Base-by-base conservation (phyloP, 2,329 filamentous ascomycete species). In the Colletotrichum orbiculare region DNA sequence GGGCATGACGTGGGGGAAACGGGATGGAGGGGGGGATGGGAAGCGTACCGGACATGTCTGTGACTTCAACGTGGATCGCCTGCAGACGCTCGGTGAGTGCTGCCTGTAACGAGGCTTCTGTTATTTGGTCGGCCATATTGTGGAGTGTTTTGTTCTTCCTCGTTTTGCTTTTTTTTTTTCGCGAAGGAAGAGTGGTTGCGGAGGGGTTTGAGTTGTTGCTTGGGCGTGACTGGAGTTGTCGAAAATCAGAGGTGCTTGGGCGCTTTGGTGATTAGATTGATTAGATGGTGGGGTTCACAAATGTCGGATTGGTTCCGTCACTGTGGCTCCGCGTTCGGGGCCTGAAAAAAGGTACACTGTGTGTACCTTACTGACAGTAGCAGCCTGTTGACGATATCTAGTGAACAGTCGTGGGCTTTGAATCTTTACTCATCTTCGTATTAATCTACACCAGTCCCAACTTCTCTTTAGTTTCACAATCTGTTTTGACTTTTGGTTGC, bases 21-120 rank as follows among this genome's bases (percentile, higher is more conserved):
- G 48, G 47, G 48, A 47, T 45, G 11, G 17, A 35, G 25, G 54
- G 41, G 41, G 15, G 47, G 4, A 15, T 8, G 60, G 37, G 55
- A 54, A 52, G 54, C 82, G 64, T 86, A 97, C 94, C 95, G 69
- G 94, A 97, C 83, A 97, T 89, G 80, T 98, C 95, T 69, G 92
- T 91, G 71, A 97, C 93, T 73, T 96, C 90, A 68, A 97, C 93
- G 80, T 96, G 87, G 35, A 85, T 84, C 25, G 94, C 93, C 62
- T 88, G 84, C 59, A 97, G 83, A 69, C 89, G 88, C 71, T 90
- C 82, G 42, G 83, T 85, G 70, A 97, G 85, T 65, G 90, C 91
- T 47, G 82, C 81, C 73, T 86, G 89, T 59, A 98, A 83, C 53
- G 84, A 85, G 42, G 89, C 88, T 66, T 93, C 89, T 47, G 93